Base-by-base conservation (phyloP, 345 rosid species). In the Cardamine resedifolia region DNA sequence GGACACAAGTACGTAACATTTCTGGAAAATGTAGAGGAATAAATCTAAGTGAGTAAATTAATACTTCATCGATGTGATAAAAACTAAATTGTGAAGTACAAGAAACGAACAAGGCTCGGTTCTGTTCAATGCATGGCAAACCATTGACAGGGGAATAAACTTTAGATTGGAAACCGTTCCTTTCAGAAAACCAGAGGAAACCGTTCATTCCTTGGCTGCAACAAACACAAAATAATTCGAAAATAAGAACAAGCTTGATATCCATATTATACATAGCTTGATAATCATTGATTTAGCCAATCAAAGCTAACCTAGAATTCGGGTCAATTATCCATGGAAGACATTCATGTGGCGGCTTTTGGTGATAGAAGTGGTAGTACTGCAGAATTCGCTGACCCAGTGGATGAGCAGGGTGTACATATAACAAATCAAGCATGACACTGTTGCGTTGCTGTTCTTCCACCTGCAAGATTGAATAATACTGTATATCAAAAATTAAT, bases 191-290 rank as follows among this genome's bases (percentile, higher is more conserved):
- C 92, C 92, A 88, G 72, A 96, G 74, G 80, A 49, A 92, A 19
- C 99, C 99, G 70, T 86, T 96, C 96, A 90, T 88, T 70, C 96
- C 98, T 82, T 82, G 85, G 80, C 99, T 96, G 88, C 69, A 81
- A 77, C 38, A 75, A 18, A 33, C 63, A 52, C 55, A 74, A 45
- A 69, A 74, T 16, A 21, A 58, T 26, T 43, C 12, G 79, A 8
- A 23, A 59, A 33, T 74, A 55, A 70, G 66, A 72, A 47, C 15
- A 69, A 82, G 75, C 36, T 59, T 43, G 43, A 76, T 50, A 30
- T 31, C 30, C 23, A 62, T 58, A 69, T 15, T 18, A 19, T 4
- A 51, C 31, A 70, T 4, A 16, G 43, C 63, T 58, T 47, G 20
- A 41, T 14, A 14, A 15, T 24, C 41, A 38, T 44, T 3, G 30